Evolutionary conservation across 2,329 filamentous ascomycete species (phyloP), one percentile per base, ranked within the genome.

Genomic region (Chaetomium strumarium): DNA sequence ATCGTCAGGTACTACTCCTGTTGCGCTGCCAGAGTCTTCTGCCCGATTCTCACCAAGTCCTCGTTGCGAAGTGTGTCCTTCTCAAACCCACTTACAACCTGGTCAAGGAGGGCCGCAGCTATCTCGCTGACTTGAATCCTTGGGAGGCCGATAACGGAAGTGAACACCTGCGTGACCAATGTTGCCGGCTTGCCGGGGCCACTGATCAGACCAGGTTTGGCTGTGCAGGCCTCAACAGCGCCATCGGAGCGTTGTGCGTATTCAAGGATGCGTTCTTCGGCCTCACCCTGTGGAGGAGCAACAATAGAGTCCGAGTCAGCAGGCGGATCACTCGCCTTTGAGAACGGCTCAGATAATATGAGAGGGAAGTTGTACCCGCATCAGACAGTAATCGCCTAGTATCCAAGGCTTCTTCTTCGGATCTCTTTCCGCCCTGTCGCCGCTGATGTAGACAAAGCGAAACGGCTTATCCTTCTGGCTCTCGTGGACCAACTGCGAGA

Each of bases 401-500:
- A 70, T 58, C 53, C 55, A 60, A 1, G 69, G 71, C 47, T 64
- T 74, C 61, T 76, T 72, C 12, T 60, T 68, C 17, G 66, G 72
- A 43, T 80, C 77, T 1, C 75, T 69, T 56, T 72, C 69, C 2
- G 68, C 67, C 1, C 61, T 64, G 1, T 64, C 58, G 2, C 76
- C 78, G 56, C 76, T 80, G 54, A 75, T 68, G 59, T 78, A 78
- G 2, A 78, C 46, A 53, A 78, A 79, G 1, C 70, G 70, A 33
- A 78, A 65, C 0, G 75, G 72, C 40, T 62, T 66, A 11, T 36
- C 31, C 9, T n/a, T 29, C 3, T 39, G 5, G 30, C 46, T 11
- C 12, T 31, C 17, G 9, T 45, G 38, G 14, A 52, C 24, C 5
- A 58, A 49, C 9, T 55, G 56, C 13, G 56, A 49, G 30, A 65